Conservation (phyloP, 805 yeast species). For the Candida coleopterorum region DNA sequence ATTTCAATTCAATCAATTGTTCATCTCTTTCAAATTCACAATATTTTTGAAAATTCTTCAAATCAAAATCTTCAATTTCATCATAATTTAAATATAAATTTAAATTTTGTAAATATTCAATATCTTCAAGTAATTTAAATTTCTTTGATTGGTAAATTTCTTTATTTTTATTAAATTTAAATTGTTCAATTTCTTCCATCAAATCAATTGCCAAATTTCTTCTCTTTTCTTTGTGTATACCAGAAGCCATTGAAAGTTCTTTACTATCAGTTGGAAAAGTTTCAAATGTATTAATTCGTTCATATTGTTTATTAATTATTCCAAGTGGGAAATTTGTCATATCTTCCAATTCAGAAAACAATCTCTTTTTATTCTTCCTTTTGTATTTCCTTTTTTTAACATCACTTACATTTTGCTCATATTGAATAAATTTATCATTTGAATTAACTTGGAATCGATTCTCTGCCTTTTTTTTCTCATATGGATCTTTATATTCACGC, state of each 20-base stretch:
- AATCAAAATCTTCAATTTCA: conserved; percentile 24
- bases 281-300: background rate
- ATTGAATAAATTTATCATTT: conserved; percentile 1
- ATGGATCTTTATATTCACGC: conserved; percentile 16
- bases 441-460: conserved; percentile 7
- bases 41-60: conserved; percentile 14
- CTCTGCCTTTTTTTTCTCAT: conserved; percentile 5
- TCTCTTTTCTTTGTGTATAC: conserved; percentile 19
- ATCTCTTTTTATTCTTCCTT: too few relatives aligned
- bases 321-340: too few relatives aligned
- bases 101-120: conserved; percentile 22
- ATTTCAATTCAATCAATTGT: conserved; percentile 28
- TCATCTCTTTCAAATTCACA: conserved; percentile 25
- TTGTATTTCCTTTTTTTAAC: too few relatives aligned
- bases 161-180: conserved; percentile 13
- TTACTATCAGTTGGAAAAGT: conserved; percentile 4
- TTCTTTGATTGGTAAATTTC: conserved; percentile 19
- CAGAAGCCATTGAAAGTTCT: conserved; percentile 13
- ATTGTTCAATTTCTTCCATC: conserved; percentile 15
- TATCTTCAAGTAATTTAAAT: conserved; percentile 19
- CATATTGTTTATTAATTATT: too few relatives aligned
- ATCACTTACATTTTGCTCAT: conserved; percentile 10
- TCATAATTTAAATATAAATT: conserved; percentile 19
- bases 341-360: too few relatives aligned
- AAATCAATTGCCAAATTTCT: conserved; percentile 16